Evolutionary conservation across 2,329 filamentous ascomycete species (phyloP).

Genomic region (Elsinoe batatas): DNA sequence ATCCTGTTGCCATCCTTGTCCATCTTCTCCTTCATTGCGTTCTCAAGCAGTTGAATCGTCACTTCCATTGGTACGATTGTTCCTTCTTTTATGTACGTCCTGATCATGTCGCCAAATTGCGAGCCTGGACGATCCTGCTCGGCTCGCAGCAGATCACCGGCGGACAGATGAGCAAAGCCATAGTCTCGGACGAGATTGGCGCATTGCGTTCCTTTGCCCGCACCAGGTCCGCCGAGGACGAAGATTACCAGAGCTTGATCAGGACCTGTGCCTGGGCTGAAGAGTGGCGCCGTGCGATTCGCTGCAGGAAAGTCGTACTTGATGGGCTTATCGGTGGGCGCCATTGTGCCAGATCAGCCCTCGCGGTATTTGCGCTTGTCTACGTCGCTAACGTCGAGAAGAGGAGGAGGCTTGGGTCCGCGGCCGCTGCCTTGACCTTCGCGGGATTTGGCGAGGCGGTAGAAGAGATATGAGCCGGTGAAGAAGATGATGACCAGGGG

Average conservation of each 20-base stretch:
- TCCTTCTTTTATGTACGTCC: slow-evolving; percentile 85
- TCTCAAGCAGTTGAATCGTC: slow-evolving; percentile 85
- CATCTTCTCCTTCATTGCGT: slow-evolving; percentile 72
- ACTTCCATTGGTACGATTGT: slow-evolving; percentile 99
- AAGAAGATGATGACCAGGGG: slow-evolving; percentile 40
- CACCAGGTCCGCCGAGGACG: slow-evolving; percentile 89
- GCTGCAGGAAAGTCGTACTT: slow-evolving; percentile 37
- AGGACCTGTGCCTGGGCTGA: slow-evolving; percentile 45
- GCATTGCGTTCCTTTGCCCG: slow-evolving; percentile 96
- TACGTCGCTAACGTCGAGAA: slow-evolving; percentile 3
- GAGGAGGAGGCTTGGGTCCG: slow-evolving; percentile 17
- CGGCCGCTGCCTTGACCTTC: slow-evolving; percentile 29
- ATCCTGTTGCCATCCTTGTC: slow-evolving; percentile 49
- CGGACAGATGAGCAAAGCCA: slow-evolving; percentile 85
- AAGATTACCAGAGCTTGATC: slow-evolving; percentile 83
- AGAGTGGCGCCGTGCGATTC: slow-evolving; percentile 55
- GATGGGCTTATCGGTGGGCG: slow-evolving; percentile 16
- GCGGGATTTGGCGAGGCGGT: slow-evolving; percentile 36
- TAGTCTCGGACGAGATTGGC: slow-evolving; percentile 76
- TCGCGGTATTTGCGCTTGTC: slow-evolving; percentile 14
- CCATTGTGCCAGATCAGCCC: slow-evolving; percentile 19
- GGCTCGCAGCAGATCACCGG: slow-evolving; percentile 84
- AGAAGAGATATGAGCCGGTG: slow-evolving; percentile 37
- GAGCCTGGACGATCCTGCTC: slow-evolving; percentile 82
- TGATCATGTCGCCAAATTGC: slow-evolving; percentile 88